A percentile compares a stretch with the other conserved stretches of the same genome.
phyloP scores from a whole-genome alignment of 106 monocot genomes.

The Dactylorhiza incarnata region DNA sequence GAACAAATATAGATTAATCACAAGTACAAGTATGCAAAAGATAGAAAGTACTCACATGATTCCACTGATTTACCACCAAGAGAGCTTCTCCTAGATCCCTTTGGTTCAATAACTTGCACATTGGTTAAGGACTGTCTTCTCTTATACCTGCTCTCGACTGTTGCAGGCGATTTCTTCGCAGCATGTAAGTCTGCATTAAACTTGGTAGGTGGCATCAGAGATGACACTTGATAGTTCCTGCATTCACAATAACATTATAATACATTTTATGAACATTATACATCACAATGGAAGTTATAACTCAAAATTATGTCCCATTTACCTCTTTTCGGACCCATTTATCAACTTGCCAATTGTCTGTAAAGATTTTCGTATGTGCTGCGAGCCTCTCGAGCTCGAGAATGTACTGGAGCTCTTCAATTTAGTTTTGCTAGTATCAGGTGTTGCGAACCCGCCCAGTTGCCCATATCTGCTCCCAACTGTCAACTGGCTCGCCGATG shows the following conservation, averaged over 20 bases:
- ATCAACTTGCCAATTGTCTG: slow-evolving; percentile 13
- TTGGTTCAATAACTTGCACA: background rate
- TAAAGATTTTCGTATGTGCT: slow-evolving; percentile 10
- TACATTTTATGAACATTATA: background rate
- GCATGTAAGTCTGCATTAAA: background rate
- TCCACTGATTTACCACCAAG: slow-evolving; percentile 24
- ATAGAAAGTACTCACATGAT: slow-evolving; percentile 11
- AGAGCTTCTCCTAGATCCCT: slow-evolving; percentile 14
- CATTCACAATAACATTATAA: background rate
- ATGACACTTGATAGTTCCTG: slow-evolving; percentile 11
- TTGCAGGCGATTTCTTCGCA: slow-evolving; percentile 15
- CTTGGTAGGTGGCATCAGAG: slow-evolving; percentile 5
- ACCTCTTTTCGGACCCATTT: slow-evolving; percentile 13
- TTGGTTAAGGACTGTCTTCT: slow-evolving; percentile 27
- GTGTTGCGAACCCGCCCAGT: slow-evolving; percentile 10
- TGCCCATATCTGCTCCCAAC: slow-evolving; percentile 3
- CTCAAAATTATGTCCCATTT: background rate
- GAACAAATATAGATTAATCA: background rate
- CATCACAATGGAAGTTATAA: background rate
- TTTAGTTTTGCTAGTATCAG: slow-evolving; percentile 15
- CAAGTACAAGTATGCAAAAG: background rate
- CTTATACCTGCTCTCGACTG: slow-evolving; percentile 4
- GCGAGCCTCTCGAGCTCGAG: slow-evolving; percentile 23
- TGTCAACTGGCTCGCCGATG: background rate
- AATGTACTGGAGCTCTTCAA: slow-evolving; percentile 7